Conservation (phyloP, 495 filamentous ascomycete species). For the Aspergillus leporis region DNA sequence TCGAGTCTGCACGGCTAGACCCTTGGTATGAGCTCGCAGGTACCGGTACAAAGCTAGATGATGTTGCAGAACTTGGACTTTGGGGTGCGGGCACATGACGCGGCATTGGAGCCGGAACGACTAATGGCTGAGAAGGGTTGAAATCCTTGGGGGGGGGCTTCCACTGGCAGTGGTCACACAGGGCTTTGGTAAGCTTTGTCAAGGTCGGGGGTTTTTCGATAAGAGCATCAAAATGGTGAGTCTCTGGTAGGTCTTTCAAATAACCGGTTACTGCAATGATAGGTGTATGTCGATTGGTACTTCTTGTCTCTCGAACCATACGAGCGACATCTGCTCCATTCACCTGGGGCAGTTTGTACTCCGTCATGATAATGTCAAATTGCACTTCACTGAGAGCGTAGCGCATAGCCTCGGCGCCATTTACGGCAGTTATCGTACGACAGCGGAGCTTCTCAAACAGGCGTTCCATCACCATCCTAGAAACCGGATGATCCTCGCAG, state of each 20-base stretch:
- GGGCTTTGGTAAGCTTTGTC: constrained; percentile 80
- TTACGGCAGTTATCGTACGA: constrained; percentile 87
- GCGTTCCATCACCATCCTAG: constrained; percentile 94
- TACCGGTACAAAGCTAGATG: constrained; percentile 69
- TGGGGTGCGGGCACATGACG: constrained; percentile 65
- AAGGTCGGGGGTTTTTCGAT: constrained; percentile 95
- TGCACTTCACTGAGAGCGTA: constrained; percentile 91
- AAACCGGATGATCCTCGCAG: constrained; percentile 98
- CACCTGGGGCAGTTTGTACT: constrained; percentile 90
- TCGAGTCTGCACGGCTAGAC: constrained; percentile 80
- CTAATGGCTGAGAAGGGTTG: constrained; percentile 45
- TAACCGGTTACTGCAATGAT: constrained; percentile 98
- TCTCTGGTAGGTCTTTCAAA: constrained; percentile 89
- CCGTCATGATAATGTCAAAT: constrained; percentile 97
- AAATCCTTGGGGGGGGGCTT: constrained; percentile 67
- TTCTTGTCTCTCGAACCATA: constrained; percentile 95
- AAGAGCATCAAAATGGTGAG: constrained; percentile 90
- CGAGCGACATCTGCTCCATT: constrained; percentile 93
- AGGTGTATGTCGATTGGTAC: constrained; percentile 89
- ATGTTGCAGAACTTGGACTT: constrained; percentile 79
- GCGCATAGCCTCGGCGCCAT: constrained; percentile 85
- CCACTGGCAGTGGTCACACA: constrained; percentile 88
- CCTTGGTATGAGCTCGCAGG: constrained; percentile 73
- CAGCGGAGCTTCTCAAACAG: constrained; percentile 92
- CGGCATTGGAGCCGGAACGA: constrained; percentile 59